Base-by-base conservation (phyloP, 768 basidiomycete species). In the Dentipellis fragilis region DNA sequence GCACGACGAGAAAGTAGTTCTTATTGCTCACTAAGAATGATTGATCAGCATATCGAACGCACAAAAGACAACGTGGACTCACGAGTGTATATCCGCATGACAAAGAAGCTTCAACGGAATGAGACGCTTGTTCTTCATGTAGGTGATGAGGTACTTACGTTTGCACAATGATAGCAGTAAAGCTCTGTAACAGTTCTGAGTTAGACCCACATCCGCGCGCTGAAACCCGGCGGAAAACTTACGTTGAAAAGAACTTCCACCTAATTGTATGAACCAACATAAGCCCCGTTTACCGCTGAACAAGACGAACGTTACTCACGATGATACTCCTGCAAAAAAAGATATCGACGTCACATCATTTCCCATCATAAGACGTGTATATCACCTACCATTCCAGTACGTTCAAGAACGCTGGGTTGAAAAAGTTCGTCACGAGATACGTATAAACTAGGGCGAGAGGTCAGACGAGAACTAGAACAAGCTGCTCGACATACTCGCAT, bases 171-270 rank as follows among this genome's bases (percentile, higher is more conserved):
- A 81, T 63, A 3, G 78, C 78, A 48, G 79, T 77, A 50, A 80
- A 71, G 4, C 76, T 78, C 79, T 80, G 42, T 10, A 45, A 36
- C 39, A 11, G 23, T 19, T 11, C 11, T 45, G 45, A 46, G 54
- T 54, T 23, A 39, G 53, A 39, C 29, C 29, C 16, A 45, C 35
- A 16, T 42, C 49, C 19, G 22, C 46, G 40, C n/a, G 46, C 10
- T 7, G 10, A 12, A 51, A 39, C 45, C 10, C 23, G 39, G n/a
- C 38, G 39, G 19, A 10, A 19, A 10, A 61, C 72, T 57, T 59
- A 79, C 80, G 60, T 79, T 81, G 64, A 80, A 80, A 37, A 81
- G 62, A 11, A 82, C 80, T 66, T 82, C 80, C 19, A 79, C 72
- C 79, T 80, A 54, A 19, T 6, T 38, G 34, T 9, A 29, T 9